Evolutionary conservation across 768 basidiomycete genomes (phyloP).

Genomic region (Xerocomellus intermedius): DNA sequence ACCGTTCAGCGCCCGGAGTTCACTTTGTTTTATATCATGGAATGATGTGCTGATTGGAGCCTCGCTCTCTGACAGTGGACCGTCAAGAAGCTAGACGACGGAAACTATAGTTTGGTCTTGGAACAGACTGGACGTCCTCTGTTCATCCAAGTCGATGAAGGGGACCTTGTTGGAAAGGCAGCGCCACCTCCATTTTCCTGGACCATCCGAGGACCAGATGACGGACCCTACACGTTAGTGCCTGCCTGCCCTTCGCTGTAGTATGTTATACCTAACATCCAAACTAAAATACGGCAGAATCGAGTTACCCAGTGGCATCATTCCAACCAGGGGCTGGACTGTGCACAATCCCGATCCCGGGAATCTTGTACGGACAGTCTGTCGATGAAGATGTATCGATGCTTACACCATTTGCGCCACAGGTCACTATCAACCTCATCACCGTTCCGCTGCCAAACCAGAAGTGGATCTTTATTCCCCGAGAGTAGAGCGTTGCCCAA

Average conservation of each 20-base stretch:
- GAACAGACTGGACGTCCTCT: not conserved
- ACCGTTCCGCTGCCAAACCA: not conserved
- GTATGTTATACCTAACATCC: not conserved
- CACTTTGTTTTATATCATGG: too few relatives aligned
- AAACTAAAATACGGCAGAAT: not conserved
- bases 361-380: not conserved
- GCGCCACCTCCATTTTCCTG: too few relatives aligned
- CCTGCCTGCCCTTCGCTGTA: not conserved
- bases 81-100: not conserved
- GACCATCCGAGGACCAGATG: too few relatives aligned
- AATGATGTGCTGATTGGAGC: not conserved
- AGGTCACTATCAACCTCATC: not conserved
- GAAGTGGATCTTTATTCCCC: not conserved
- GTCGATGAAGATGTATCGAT: constrained; percentile 3
- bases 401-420: not conserved
- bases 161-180: too few relatives aligned
- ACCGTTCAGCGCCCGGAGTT: not conserved
- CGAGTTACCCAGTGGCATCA: not conserved
- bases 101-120: not conserved
- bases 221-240: not conserved
- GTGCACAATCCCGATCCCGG: not conserved
- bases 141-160: too few relatives aligned
- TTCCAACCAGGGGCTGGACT: not conserved
- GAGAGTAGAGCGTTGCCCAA: not conserved
- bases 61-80: not conserved